phyloP scores from a whole-genome alignment of 1,284 basidiomycete species.

The Leccinum subfulvum region DNA sequence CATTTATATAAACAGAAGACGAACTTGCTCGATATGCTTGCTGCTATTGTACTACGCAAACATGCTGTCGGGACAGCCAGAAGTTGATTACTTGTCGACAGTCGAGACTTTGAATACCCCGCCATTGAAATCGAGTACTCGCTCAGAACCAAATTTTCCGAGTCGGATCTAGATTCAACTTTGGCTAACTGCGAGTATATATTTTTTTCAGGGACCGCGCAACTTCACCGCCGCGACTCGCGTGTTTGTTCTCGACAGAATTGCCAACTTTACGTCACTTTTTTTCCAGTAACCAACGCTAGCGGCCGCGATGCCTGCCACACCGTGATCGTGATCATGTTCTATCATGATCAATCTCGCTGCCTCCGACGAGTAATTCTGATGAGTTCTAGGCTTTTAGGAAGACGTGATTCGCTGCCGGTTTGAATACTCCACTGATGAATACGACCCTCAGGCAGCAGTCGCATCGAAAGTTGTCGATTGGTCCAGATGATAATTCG shows the following conservation, averaged over 20 bases:
- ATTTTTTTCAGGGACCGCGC: background rate
- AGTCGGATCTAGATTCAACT: background rate
- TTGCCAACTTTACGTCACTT: background rate
- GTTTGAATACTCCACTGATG: background rate
- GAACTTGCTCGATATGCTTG: background rate
- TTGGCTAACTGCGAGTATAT: background rate
- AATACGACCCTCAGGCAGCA: background rate
- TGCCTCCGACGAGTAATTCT: background rate
- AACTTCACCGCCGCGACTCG: background rate
- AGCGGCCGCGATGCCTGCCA: too few species aligned
- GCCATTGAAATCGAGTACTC: background rate
- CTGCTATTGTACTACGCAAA: background rate
- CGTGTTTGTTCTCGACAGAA: background rate
- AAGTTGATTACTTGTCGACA: background rate
- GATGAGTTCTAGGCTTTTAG: background rate
- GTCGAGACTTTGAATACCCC: background rate
- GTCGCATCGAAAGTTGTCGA: background rate
- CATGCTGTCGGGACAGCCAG: background rate
- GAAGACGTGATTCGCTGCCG: background rate
- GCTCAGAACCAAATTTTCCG: background rate
- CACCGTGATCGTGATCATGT: too few species aligned
- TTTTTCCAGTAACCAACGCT: background rate
- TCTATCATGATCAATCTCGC: background rate
- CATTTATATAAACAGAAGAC: background rate
- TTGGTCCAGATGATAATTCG: background rate